Conservation (phyloP, 805 yeast genomes). For the Metschnikowia drakensbergensis region DNA sequence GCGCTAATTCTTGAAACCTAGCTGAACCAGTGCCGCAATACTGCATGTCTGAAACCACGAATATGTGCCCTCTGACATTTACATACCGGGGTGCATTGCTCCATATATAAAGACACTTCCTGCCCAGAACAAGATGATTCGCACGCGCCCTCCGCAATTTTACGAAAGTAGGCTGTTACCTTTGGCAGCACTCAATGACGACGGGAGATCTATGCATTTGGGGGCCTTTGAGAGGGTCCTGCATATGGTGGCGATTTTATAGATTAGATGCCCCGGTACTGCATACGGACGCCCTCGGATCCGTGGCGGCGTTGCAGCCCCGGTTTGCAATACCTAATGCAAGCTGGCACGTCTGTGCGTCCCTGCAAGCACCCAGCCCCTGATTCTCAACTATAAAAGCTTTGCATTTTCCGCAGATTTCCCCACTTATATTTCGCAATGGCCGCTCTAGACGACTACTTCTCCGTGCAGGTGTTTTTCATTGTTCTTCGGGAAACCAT, state of each 20-base stretch:
- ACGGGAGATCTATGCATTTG: neutral
- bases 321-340: neutral
- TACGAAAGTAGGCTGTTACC: no score
- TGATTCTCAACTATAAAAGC: neutral
- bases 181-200: no score
- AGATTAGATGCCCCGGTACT: neutral
- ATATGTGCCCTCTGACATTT: no score
- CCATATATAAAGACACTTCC: no score
- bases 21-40: no score
- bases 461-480: constrained; percentile 20
- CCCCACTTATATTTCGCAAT: neutral
- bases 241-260: neutral
- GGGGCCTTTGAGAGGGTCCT: neutral
- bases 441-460: constrained; percentile 15
- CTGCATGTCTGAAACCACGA: no score
- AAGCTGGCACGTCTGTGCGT: neutral
- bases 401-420: neutral
- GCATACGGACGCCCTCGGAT: neutral
- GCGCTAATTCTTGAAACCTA: no score
- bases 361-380: neutral
- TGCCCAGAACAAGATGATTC: no score
- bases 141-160: no score
- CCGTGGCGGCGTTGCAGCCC: neutral
- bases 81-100: no score
- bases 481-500: constrained; percentile 20